Conservation (phyloP, 192 early-diverging fungal genomes). For the Helicostylum pulchrum region DNA sequence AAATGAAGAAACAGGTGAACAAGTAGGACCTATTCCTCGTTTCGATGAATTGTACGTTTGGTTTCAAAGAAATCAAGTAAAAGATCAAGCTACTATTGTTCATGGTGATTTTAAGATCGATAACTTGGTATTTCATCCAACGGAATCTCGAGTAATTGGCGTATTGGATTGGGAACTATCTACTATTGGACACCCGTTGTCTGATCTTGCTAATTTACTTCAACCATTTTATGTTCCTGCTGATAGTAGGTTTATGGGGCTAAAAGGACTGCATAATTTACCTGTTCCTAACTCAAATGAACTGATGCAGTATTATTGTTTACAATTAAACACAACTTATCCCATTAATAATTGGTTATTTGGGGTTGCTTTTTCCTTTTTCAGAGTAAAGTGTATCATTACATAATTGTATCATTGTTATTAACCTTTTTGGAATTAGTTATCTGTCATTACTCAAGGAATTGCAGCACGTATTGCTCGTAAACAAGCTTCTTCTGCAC, state of each 20-base stretch:
- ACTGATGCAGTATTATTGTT: conserved; percentile 72
- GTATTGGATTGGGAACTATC: conserved; percentile 93
- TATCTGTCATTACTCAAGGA: conserved; percentile 78
- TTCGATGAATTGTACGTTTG: conserved; percentile 73
- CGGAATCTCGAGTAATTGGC: conserved; percentile 74
- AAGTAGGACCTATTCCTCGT: conserved; percentile 66
- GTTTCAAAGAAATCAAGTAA: conserved; percentile 64
- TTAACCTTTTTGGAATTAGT: not conserved
- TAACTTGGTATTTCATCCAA: conserved; percentile 81
- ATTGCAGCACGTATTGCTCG: conserved; percentile 81
- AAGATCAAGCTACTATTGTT: conserved; percentile 78
- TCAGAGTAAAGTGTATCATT: conserved; percentile 52
- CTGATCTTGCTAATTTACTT: conserved; percentile 86
- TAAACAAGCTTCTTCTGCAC: conserved; percentile 76
- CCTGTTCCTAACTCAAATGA: conserved; percentile 62
- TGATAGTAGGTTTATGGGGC: conserved; percentile 29
- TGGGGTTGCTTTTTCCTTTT: conserved; percentile 83
- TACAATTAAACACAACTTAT: conserved; percentile 52
- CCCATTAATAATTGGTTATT: conserved; percentile 79
- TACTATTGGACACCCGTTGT: conserved; percentile 88
- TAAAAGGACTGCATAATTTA: conserved; percentile 33
- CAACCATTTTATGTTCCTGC: conserved; percentile 64
- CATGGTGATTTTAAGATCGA: conserved; percentile 93
- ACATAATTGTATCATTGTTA: no score
- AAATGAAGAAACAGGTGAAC: conserved; percentile 47